These are phyloP conservation scores for Mucor racemosus DNA, from an alignment of 371 early-diverging fungal genomes.

Conservation along the genomic window DNA sequence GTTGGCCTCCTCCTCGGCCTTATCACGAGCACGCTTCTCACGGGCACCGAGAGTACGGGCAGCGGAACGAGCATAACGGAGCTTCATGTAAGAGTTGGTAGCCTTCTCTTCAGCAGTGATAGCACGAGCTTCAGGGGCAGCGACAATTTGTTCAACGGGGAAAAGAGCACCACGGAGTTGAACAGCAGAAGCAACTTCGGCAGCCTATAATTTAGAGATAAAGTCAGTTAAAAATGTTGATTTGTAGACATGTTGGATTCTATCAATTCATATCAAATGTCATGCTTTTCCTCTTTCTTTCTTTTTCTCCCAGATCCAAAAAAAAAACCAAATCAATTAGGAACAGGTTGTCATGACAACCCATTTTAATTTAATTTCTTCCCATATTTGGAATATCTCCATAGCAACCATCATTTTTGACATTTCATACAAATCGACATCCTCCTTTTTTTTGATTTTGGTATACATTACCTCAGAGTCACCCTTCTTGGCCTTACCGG, in stretches of 20 bases:
- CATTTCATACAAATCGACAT: not conserved
- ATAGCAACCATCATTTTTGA: not conserved
- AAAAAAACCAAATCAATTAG: not conserved
- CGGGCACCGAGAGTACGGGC: constrained; percentile 85
- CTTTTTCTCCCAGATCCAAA: not conserved
- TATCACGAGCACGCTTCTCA: constrained; percentile 79
- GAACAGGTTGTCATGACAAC: not conserved
- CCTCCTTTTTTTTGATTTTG: not conserved
- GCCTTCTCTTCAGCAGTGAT: constrained; percentile 88
- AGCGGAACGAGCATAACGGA: constrained; percentile 90
- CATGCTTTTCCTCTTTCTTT: not conserved
- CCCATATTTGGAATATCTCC: too few relatives aligned
- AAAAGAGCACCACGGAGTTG: constrained; percentile 78
- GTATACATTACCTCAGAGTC: constrained; percentile 53
- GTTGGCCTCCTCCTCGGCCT: constrained; percentile 88
- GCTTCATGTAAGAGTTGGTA: constrained; percentile 80
- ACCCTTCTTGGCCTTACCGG: constrained; percentile 86
- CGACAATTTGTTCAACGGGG: constrained; percentile 74
- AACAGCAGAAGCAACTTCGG: constrained; percentile 69
- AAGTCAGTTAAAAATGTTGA: too few relatives aligned
- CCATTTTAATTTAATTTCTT: too few relatives aligned
- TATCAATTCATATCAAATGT: not conserved
- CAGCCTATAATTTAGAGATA: constrained; percentile 47
- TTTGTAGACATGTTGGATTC: not conserved
- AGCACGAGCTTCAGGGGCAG: constrained; percentile 79